phyloP scores from a whole-genome alignment of 192 early-diverging fungal genomes.

The Geosiphon pyriformis region DNA sequence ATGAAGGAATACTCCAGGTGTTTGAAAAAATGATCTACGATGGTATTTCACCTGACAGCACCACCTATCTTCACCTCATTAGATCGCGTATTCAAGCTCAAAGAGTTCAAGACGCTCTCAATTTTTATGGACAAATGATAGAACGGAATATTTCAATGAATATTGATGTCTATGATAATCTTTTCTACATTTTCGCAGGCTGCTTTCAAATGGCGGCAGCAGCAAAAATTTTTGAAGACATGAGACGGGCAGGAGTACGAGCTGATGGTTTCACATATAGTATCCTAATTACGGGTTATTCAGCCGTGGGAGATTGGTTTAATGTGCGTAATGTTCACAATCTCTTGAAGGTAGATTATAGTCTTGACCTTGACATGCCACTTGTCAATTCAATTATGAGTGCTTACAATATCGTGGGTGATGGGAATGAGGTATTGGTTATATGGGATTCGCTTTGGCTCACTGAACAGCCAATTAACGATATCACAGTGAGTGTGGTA shows the following conservation, averaged over 20 bases:
- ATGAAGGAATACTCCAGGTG: no score
- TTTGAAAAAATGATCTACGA: no score
- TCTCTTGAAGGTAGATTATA: slow-evolving; percentile 36
- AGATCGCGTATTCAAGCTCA: no score
- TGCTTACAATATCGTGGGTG: slow-evolving; percentile 35
- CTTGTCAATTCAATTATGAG: slow-evolving; percentile 44
- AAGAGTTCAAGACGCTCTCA: no score
- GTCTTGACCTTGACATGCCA: slow-evolving; percentile 33
- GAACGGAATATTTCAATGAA: no score
- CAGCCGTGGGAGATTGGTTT: slow-evolving; percentile 14
- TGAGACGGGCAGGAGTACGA: slow-evolving; percentile 10
- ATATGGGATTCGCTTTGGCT: slow-evolving; percentile 35
- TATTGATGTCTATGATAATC: no score
- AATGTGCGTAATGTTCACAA: slow-evolving; percentile 30
- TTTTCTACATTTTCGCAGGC: slow-evolving; percentile 1
- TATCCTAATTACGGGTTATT: slow-evolving; percentile 30
- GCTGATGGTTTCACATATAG: slow-evolving; percentile 32
- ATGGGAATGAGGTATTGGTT: slow-evolving; percentile 28
- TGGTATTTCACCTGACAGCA: no score
- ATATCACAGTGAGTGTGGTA: slow-evolving; percentile 33
- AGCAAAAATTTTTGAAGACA: slow-evolving; percentile 27
- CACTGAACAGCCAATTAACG: slow-evolving; percentile 22
- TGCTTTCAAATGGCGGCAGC: slow-evolving; percentile 19
- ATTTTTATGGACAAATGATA: no score
- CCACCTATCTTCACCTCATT: no score